Evolutionary conservation across 192 early-diverging fungal species (phyloP).

Genomic region (Phycomyces blakesleeanus): DNA sequence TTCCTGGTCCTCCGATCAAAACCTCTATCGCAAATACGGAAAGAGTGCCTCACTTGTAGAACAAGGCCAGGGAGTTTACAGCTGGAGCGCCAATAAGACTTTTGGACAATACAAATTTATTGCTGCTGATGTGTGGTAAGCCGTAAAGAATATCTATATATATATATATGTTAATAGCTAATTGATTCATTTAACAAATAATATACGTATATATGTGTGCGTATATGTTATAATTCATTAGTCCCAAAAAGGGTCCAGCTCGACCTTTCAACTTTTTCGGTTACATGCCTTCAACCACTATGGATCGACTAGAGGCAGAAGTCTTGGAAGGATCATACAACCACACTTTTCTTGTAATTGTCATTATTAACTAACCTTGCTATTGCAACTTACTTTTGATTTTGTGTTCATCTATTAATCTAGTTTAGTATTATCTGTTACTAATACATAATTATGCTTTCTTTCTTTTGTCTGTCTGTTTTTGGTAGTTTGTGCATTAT

Average conservation of each 20-base stretch:
- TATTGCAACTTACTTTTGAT: too few species aligned
- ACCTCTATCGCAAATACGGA: constrained; percentile 58
- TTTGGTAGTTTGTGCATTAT: constrained; percentile 59
- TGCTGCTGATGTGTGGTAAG: constrained; percentile 72
- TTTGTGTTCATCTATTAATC: too few species aligned
- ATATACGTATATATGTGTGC: too few species aligned
- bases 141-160: too few species aligned
- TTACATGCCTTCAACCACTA: constrained; percentile 62
- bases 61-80: constrained; percentile 44
- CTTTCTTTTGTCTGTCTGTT: neutral
- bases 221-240: too few species aligned
- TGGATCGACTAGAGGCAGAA: constrained; percentile 63
- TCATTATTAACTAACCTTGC: too few species aligned
- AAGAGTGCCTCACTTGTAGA: constrained; percentile 31
- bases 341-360: constrained; percentile 66
- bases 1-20: constrained; percentile 48
- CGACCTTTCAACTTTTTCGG: constrained; percentile 91
- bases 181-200: too few species aligned
- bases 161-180: too few species aligned
- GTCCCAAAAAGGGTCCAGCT: constrained; percentile 62
- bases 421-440: too few species aligned
- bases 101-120: constrained; percentile 82
- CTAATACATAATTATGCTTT: too few species aligned
- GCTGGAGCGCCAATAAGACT: constrained; percentile 50
- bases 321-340: constrained; percentile 45